Percentiles rank a stretch among this genome's conserved stretches.
Evolutionary conservation across 164 flowering plant species (phyloP).

Genomic region (Kingdonia uniflora): DNA sequence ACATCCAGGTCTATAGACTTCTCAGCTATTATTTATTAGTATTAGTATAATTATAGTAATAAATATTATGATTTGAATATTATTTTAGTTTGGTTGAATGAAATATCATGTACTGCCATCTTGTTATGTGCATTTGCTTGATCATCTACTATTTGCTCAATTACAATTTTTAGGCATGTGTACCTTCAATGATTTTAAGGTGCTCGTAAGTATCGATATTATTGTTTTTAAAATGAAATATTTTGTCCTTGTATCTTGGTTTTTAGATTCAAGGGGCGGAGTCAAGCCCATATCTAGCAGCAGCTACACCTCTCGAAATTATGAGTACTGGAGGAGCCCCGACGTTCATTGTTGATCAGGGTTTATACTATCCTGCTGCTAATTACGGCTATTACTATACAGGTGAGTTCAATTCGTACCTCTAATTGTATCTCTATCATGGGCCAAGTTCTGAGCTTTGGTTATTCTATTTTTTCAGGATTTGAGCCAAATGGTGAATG

Average conservation of each 20-base stretch:
- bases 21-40: no score
- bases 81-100: not conserved
- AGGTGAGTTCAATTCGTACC: constrained; percentile 30
- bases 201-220: not conserved
- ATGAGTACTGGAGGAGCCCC: constrained; percentile 67
- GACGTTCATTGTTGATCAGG: constrained; percentile 60
- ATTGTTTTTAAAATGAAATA: not conserved
- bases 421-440: not conserved
- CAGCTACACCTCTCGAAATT: constrained; percentile 28
- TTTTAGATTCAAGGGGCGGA: constrained; percentile 45
- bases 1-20: no score
- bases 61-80: no score
- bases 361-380: constrained; percentile 58
- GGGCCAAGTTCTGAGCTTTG: not conserved
- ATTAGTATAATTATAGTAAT: no score
- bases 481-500: constrained; percentile 62
- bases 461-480: constrained; percentile 29
- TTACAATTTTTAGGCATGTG: not conserved
- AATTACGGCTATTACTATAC: constrained; percentile 77
- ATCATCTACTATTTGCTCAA: not conserved
- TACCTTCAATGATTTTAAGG: not conserved
- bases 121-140: not conserved
- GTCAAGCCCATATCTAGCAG: constrained; percentile 19
- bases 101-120: not conserved
- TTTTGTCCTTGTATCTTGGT: not conserved